Percentiles rank a stretch among this genome's conserved stretches.
Conservation (phyloP, 129 eudicot species). For the Cynara cardunculus region DNA sequence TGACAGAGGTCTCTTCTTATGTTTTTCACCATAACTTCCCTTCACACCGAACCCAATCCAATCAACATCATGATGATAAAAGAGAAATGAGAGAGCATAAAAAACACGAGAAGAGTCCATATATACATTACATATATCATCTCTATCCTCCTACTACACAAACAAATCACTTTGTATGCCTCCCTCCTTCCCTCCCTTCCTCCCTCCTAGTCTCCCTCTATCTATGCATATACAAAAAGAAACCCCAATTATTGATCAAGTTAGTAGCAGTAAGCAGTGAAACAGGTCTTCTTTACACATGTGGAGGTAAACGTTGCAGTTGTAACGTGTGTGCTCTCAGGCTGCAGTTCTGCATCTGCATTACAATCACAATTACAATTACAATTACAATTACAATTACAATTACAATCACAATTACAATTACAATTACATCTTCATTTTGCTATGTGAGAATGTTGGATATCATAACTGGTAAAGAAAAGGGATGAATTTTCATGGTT, state of each 20-base stretch:
- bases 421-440: too few relatives aligned
- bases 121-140: background rate
- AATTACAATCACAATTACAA: too few relatives aligned
- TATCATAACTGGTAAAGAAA: background rate
- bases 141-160: background rate
- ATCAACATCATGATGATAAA: background rate
- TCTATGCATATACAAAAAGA: background rate
- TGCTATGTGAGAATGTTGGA: too few relatives aligned
- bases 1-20: too few relatives aligned
- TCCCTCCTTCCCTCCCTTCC: too few relatives aligned
- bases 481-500: background rate
- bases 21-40: too few relatives aligned
- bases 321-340: conserved; percentile 60
- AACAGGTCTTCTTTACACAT: conserved; percentile 11
- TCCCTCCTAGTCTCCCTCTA: background rate
- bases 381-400: too few relatives aligned
- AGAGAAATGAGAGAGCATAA: background rate
- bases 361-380: background rate
- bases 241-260: background rate
- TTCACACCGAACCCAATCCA: too few relatives aligned
- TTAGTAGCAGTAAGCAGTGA: conserved; percentile 40
- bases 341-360: conserved; percentile 82
- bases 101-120: background rate
- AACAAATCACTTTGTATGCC: background rate
- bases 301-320: conserved; percentile 31